These are phyloP conservation scores for Colletotrichum gloeosporioides DNA, from an alignment of 2,329 filamentous ascomycete genomes.

Conservation along the genomic window DNA sequence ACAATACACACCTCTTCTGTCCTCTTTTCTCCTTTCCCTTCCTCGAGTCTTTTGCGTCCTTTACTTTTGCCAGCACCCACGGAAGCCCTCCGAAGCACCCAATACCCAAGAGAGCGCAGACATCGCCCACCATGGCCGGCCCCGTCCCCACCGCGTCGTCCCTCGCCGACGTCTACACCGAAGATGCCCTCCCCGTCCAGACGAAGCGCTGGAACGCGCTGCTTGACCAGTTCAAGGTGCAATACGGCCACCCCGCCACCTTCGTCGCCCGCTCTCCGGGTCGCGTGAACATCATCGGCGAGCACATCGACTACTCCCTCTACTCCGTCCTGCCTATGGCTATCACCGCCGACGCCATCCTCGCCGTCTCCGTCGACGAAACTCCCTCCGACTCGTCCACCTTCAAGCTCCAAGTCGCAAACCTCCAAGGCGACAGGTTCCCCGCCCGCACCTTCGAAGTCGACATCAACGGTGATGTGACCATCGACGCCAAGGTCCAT, in stretches of 20 bases:
- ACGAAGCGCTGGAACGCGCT: slow-evolving; percentile 78
- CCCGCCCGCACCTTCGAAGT: slow-evolving; percentile 77
- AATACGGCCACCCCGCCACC: slow-evolving; percentile 73
- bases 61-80: not conserved
- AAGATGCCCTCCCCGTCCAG: slow-evolving; percentile 72
- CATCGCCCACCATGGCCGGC: slow-evolving; percentile 50
- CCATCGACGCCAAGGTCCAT: slow-evolving; percentile 83
- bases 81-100: not conserved
- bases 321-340: slow-evolving; percentile 97
- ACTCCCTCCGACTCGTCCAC: slow-evolving; percentile 55
- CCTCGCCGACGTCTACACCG: slow-evolving; percentile 83
- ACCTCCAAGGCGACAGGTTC: slow-evolving; percentile 79
- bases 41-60: not conserved
- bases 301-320: slow-evolving; percentile 98
- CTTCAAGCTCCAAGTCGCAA: slow-evolving; percentile 78
- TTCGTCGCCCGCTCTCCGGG: slow-evolving; percentile 92
- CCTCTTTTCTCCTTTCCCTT: not conserved
- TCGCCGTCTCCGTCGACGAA: slow-evolving; percentile 73
- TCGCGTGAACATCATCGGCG: slow-evolving; percentile 96
- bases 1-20: not conserved
- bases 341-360: slow-evolving; percentile 86
- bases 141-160: slow-evolving; percentile 77
- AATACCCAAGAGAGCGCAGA: not conserved
- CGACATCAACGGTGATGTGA: slow-evolving; percentile 64
- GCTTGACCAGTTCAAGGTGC: slow-evolving; percentile 71